phyloP scores from a whole-genome alignment of 2,329 filamentous ascomycete species.

The Pseudomassariella vexata region DNA sequence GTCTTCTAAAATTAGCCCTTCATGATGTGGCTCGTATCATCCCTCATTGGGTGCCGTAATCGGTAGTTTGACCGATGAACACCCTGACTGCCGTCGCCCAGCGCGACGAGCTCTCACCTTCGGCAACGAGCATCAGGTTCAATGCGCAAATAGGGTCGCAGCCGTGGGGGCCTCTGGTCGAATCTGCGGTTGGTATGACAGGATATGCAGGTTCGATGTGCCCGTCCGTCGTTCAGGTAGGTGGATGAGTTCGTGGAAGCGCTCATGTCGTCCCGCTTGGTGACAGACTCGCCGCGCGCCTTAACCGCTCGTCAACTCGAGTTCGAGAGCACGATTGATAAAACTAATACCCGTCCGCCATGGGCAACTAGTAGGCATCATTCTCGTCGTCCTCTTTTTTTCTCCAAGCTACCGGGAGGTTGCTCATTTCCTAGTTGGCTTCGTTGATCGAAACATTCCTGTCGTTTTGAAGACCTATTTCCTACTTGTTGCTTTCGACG shows the following conservation, averaged over 20 bases:
- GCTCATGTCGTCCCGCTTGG: slow-evolving; percentile 16
- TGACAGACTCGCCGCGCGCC: slow-evolving; percentile 13
- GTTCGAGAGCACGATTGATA: slow-evolving; percentile 16
- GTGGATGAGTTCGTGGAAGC: slow-evolving; percentile 17
- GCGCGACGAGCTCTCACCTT: slow-evolving; percentile 17
- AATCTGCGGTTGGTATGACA: slow-evolving; percentile 18
- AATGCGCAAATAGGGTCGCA: slow-evolving; percentile 19
- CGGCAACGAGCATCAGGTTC: slow-evolving; percentile 15
- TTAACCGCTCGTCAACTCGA: slow-evolving; percentile 22
- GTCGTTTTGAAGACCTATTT: slow-evolving; percentile 29
- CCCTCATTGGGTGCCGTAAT: slow-evolving; percentile 18
- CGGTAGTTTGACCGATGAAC: slow-evolving; percentile 13
- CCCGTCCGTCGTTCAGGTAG: slow-evolving; percentile 11
- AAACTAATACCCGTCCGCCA: slow-evolving; percentile 22
- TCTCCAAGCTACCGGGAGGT: slow-evolving; percentile 25
- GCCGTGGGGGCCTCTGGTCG: slow-evolving; percentile 16
- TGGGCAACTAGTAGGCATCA: slow-evolving; percentile 14
- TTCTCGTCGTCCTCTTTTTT: slow-evolving; percentile 17
- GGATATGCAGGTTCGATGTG: slow-evolving; percentile 17
- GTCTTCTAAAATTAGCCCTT: slow-evolving; percentile 23
- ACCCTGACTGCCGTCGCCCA: slow-evolving; percentile 13
- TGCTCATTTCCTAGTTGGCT: slow-evolving; percentile 28
- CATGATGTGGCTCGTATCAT: slow-evolving; percentile 9
- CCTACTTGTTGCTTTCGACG: slow-evolving; percentile 22
- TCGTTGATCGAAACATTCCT: slow-evolving; percentile 41